Base-by-base conservation (phyloP, 2,329 filamentous ascomycete species). In the Diaporthe helianthi region DNA sequence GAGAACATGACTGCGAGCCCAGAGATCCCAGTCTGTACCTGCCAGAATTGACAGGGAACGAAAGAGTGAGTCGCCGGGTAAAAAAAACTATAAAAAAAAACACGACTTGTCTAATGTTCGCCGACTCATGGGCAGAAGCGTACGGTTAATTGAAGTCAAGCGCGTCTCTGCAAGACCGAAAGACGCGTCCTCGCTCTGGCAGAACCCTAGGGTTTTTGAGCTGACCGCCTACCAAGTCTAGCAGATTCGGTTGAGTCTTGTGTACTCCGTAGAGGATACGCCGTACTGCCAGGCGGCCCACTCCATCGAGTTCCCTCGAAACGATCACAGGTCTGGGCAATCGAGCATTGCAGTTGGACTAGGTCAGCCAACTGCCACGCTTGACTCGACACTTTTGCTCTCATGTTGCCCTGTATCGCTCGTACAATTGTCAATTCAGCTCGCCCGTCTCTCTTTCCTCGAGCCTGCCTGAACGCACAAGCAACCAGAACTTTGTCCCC, bases 351-450 rank as follows among this genome's bases (percentile, higher is more conserved):
- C 36, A 15, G 26, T 38, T 54, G 31, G 31, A 41, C 53, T 17
- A 38, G 12, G 22, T 22, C 38, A 61, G n/a, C 29, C 19, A 19
- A 13, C 26, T 41, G 19, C 12, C 49, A n/a, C 24, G 22, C 24
- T 53, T 53, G 24, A 41, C 49, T 49, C 36, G 46, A 52, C 44
- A 24, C 1, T 36, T 29, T 64, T n/a, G n/a, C n/a, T 26, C 53
- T 46, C 63, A 71, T 71, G 69, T 64, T 38, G 31, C 36, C 47
- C 29, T 67, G 55, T 15, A 22, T 69, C n/a, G 55, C 55, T n/a
- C 69, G 67, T 33, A 64, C 67, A 29, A 6, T 69, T 24, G 33
- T n/a, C 63, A 69, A 19, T 47, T 49, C 67, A 60, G 41, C 55
- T 24, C 61, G 47, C 22, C 24, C 38, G 49, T 29, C 49, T 24